A percentile compares a stretch with the other conserved stretches of the same genome.
Evolutionary conservation across 495 filamentous ascomycete genomes (phyloP).

Genomic region (Tuber indicum): DNA sequence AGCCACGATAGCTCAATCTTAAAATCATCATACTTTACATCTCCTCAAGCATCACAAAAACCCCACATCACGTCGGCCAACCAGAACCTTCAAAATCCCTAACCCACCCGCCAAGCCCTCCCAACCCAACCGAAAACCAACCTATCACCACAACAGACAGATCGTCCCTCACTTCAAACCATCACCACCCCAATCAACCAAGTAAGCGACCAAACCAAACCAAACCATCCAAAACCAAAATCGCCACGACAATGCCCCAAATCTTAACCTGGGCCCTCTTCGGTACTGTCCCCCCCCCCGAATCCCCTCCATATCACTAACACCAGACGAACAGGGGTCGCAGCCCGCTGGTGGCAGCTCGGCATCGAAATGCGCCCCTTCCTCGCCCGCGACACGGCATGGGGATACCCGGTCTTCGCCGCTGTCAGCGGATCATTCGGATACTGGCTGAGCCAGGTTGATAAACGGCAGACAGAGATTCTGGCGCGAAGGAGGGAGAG

Average conservation of each 20-base stretch:
- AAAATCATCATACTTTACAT: not conserved
- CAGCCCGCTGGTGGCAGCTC: slow-evolving; percentile 87
- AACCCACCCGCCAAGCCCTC: not conserved
- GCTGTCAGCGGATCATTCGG: slow-evolving; percentile 82
- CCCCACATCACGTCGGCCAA: too few relatives aligned
- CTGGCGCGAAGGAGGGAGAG: slow-evolving; percentile 66
- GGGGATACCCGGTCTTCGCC: slow-evolving; percentile 88
- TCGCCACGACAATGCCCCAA: slow-evolving; percentile 60
- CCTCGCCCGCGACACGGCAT: slow-evolving; percentile 67
- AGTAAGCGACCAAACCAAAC: too few relatives aligned
- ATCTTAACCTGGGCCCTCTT: slow-evolving; percentile 95
- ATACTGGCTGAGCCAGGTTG: slow-evolving; percentile 88
- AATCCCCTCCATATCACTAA: slow-evolving; percentile 15
- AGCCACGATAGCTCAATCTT: not conserved
- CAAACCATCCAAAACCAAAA: not conserved
- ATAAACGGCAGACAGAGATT: slow-evolving; percentile 65
- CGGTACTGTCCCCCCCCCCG: slow-evolving; percentile 56
- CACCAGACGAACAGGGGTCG: slow-evolving; percentile 58
- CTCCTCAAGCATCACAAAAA: not conserved
- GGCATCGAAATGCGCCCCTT: slow-evolving; percentile 97
- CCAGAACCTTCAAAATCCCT: not conserved
- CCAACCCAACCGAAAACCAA: not conserved
- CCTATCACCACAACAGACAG: not conserved
- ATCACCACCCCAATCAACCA: not conserved
- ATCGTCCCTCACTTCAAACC: not conserved